phyloP scores from a whole-genome alignment of 2,329 filamentous ascomycete species.

The Xylaria sp. region DNA sequence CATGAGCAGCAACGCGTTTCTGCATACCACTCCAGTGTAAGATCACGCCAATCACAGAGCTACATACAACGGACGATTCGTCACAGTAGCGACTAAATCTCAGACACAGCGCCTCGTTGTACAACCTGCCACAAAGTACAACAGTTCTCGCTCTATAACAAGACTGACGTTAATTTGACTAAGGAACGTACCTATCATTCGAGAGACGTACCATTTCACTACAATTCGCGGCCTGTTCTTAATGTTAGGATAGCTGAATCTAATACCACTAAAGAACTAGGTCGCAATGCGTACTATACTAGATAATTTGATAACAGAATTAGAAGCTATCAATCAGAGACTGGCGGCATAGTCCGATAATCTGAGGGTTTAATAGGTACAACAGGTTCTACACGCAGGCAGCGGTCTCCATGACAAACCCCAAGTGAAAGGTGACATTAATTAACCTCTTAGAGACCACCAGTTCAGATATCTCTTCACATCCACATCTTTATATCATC shows the following conservation, averaged over 20 bases:
- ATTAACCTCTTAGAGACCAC: background rate
- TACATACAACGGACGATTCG: conserved; percentile 18
- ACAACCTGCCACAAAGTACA: conserved; percentile 22
- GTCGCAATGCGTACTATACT: background rate
- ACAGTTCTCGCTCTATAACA: conserved; percentile 9
- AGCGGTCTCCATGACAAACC: background rate
- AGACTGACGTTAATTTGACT: conserved; percentile 17
- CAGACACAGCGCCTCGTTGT: conserved; percentile 35
- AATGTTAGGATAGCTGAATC: background rate
- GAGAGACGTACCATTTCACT: background rate
- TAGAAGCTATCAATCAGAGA: too few species aligned
- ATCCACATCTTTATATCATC: background rate
- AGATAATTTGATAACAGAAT: background rate
- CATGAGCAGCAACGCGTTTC: background rate
- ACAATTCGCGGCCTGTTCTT: background rate
- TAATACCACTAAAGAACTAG: background rate
- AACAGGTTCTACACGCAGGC: background rate
- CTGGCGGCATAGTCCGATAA: background rate
- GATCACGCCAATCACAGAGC: conserved; percentile 9
- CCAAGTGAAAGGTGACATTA: background rate
- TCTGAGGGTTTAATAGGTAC: background rate
- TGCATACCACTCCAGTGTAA: background rate
- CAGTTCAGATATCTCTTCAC: background rate
- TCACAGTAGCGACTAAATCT: conserved; percentile 30
- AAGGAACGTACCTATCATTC: background rate